Evolutionary conservation across 2,329 filamentous ascomycete species (phyloP).

Genomic region (Xylariaceae sp.): DNA sequence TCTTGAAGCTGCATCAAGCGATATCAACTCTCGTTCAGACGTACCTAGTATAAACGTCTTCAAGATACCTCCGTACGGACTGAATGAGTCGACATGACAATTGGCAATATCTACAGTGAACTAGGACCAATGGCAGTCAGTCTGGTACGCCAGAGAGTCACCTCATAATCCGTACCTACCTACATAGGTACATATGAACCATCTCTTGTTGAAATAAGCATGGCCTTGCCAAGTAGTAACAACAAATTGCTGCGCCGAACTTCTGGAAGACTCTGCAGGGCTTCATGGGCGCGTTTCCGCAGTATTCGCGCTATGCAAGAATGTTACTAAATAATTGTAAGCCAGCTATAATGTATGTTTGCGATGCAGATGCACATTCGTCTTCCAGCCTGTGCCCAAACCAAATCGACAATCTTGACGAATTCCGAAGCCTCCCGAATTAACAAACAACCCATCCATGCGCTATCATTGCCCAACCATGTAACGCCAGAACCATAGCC

Average conservation of each 20-base stretch:
- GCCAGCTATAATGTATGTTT: constrained; percentile 3
- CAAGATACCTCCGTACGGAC: too few relatives aligned
- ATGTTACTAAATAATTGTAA: constrained; percentile 6
- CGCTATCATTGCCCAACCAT: constrained; percentile 16
- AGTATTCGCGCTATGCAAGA: constrained; percentile 39
- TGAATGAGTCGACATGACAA: too few relatives aligned
- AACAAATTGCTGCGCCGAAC: constrained; percentile 44
- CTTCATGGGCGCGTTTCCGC: constrained; percentile 57
- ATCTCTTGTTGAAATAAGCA: too few relatives aligned
- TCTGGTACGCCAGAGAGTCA: too few relatives aligned
- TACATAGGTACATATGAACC: too few relatives aligned
- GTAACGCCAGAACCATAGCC: constrained; percentile 22
- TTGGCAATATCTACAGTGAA: too few relatives aligned
- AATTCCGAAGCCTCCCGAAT: constrained; percentile 15
- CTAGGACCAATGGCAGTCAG: too few relatives aligned
- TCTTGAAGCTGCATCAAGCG: too few relatives aligned
- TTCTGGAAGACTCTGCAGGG: constrained; percentile 59
- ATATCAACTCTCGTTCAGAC: too few relatives aligned
- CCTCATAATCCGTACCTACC: too few relatives aligned
- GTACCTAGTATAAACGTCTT: too few relatives aligned
- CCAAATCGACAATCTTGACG: constrained; percentile 13
- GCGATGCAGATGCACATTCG: constrained; percentile 9
- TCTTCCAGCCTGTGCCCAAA: constrained; percentile 5
- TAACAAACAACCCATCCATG: constrained; percentile 13
- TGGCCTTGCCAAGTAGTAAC: too few relatives aligned